These are phyloP conservation scores for Myxozyma melibiosi DNA, from an alignment of 805 yeast genomes.

Conservation along the genomic window DNA sequence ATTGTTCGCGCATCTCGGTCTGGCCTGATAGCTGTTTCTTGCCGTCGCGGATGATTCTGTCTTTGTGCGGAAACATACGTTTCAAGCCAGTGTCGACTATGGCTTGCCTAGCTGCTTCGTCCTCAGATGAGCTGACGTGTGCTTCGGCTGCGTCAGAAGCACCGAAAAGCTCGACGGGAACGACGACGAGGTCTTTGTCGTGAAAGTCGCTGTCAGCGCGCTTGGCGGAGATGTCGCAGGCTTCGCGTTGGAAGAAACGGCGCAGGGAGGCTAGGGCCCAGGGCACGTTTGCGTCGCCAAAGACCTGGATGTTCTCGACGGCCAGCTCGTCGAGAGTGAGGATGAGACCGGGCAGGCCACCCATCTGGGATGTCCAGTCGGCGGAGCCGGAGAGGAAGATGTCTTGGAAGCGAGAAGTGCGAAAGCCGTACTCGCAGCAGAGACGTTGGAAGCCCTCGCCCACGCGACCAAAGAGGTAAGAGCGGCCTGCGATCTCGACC, in stretches of 20 bases:
- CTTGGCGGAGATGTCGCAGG: constrained; percentile 51
- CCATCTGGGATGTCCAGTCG: constrained; percentile 67
- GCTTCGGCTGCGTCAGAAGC: neutral
- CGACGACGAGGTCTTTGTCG: constrained; percentile 39
- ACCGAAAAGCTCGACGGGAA: constrained; percentile 17
- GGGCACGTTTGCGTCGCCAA: constrained; percentile 52
- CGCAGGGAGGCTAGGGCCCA: constrained; percentile 81
- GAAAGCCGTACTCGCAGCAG: constrained; percentile 60
- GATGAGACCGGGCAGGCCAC: constrained; percentile 92
- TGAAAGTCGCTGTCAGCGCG: constrained; percentile 35
- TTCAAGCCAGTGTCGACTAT: too few species aligned
- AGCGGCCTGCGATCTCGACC: constrained; percentile 9
- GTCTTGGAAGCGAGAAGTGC: constrained; percentile 59
- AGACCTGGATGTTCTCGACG: constrained; percentile 56
- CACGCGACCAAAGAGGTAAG: constrained; percentile 71
- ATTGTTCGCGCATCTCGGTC: too few species aligned
- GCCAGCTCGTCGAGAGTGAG: constrained; percentile 82
- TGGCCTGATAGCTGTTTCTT: too few species aligned
- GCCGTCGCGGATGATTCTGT: too few species aligned
- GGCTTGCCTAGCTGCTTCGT: too few species aligned
- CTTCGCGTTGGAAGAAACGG: constrained; percentile 79
- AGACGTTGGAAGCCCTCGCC: constrained; percentile 87
- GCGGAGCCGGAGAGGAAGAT: constrained; percentile 79
- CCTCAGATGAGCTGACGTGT: constrained; percentile 14
- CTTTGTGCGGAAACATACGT: too few species aligned